Evolutionary conservation across 306 rosid species (phyloP).

Genomic region (Prunus mongolica): DNA sequence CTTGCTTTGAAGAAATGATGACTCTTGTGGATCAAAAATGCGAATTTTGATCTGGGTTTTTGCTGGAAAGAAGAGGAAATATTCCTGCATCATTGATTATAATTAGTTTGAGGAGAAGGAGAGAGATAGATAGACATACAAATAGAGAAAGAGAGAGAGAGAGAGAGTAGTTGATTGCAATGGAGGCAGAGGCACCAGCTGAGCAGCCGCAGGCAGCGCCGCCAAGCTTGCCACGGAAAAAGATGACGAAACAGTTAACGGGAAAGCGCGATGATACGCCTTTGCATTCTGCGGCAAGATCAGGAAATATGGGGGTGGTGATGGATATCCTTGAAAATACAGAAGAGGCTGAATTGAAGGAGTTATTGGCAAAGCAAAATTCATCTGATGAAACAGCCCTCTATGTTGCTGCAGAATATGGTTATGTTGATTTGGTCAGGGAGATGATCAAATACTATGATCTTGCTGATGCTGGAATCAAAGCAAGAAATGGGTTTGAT

Average conservation of each 20-base stretch:
- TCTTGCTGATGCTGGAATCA: conserved; percentile 71
- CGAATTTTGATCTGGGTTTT: conserved; percentile 46
- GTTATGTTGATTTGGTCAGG: conserved; percentile 69
- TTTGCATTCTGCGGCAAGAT: conserved; percentile 77
- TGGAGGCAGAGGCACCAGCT: conserved; percentile 41
- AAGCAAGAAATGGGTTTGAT: conserved; percentile 91
- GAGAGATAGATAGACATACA: background rate
- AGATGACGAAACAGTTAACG: conserved; percentile 84
- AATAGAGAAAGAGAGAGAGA: background rate
- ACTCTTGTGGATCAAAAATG: conserved; percentile 30
- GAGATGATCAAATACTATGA: conserved; percentile 75
- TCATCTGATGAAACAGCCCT: conserved; percentile 88
- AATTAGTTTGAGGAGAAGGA: conserved; percentile 5
- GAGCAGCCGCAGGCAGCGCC: conserved; percentile 25
- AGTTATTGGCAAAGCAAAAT: conserved; percentile 61
- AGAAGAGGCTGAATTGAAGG: conserved; percentile 45
- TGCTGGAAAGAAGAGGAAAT: conserved; percentile 32
- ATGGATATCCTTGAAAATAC: conserved; percentile 37
- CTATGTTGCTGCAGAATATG: conserved; percentile 85
- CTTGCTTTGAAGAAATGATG: conserved; percentile 27
- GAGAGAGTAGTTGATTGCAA: conserved; percentile 19
- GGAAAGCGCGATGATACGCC: conserved; percentile 85
- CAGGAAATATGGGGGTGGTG: conserved; percentile 50
- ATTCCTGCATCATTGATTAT: conserved; percentile 17
- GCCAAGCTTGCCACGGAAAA: conserved; percentile 47